Base-by-base conservation (phyloP, 208 protist species). In the Herpetomonas tarakana region DNA sequence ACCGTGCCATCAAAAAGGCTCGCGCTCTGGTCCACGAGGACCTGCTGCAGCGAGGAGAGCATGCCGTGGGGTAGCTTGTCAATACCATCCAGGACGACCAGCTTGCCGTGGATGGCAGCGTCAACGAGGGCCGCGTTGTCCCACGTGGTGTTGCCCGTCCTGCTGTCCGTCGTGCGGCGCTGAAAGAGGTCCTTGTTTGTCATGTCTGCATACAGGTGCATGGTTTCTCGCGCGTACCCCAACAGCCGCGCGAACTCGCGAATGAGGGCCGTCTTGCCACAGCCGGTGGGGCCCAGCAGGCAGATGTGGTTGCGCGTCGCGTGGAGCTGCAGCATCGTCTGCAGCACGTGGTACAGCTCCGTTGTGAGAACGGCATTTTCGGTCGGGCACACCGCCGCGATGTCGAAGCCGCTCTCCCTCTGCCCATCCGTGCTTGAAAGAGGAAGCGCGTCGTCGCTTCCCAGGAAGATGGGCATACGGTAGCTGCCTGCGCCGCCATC, bases 151-250 rank as follows among this genome's bases (percentile, higher is more conserved):
- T 97, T 87, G 21, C 94, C 90, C 1, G 65, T 86, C 35, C 44
- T 54, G 0, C 66, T 39, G 52, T 87, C 74, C 14, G 94, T 98
- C 39, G 78, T 82, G 60, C 97, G 86, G 30, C 92, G 78, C 77
- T 98, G 92, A 22, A 98, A 88, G 29, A 98, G 75, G 55, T 98
- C 97, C 28, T 92, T 87, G 51, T 88, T 75, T 22, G 91, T 96
- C 96, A 98, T 98, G 64, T 98, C 97, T 18, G 81, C 76, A 78
- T 97, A 97, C 16, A 93, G 71, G 68, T 96, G 87, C 71, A 97
- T 83, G 14, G 81, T 85, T 59, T 76, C 81, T 27, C 31, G 60
- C 25, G 69, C 55, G 59, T 93, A 97, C 0, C 86, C 81, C 7
- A 96, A 70, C 19, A 89, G 55, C 14, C 62, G 58, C 0, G 88